These are phyloP conservation scores for Hyaloscypha hepaticicola DNA, from an alignment of 495 filamentous ascomycete species.

Conservation along the genomic window DNA sequence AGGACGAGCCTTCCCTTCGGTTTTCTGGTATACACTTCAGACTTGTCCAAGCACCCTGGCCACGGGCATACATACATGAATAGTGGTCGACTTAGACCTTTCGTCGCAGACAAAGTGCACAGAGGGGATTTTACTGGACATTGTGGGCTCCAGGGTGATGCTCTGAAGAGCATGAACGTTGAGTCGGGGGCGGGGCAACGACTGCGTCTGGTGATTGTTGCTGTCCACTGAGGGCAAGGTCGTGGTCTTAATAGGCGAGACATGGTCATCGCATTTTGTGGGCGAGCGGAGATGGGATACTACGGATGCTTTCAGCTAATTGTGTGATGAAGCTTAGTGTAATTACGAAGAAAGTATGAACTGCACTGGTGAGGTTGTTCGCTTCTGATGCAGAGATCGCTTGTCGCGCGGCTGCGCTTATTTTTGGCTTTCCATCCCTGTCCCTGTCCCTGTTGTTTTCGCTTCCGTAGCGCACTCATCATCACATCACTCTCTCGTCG, in stretches of 20 bases:
- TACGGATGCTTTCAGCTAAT: not conserved
- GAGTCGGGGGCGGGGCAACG: not conserved
- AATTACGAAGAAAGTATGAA: too few species aligned
- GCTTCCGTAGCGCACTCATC: not conserved
- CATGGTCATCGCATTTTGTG: slow-evolving; percentile 26
- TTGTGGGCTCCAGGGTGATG: not conserved
- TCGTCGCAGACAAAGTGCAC: not conserved
- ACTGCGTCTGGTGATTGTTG: not conserved
- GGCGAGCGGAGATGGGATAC: not conserved
- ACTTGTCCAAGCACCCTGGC: slow-evolving; percentile 1
- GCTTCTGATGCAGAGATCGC: too few species aligned
- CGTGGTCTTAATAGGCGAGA: slow-evolving; percentile 6
- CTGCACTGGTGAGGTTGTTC: too few species aligned
- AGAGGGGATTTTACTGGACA: not conserved
- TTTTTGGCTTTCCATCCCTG: too few species aligned
- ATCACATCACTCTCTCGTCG: not conserved
- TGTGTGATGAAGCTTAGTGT: too few species aligned
- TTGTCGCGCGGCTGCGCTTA: not conserved
- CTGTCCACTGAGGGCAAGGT: not conserved
- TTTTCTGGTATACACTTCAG: slow-evolving; percentile 11
- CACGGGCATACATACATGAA: slow-evolving; percentile 7
- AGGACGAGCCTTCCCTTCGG: not conserved
- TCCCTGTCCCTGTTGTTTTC: not conserved
- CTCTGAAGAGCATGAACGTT: slow-evolving; percentile 4
- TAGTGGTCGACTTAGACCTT: not conserved